Evolutionary conservation across 345 rosid genomes (phyloP), one percentile per base, ranked within the genome.

Genomic region (Camelina laxa): DNA sequence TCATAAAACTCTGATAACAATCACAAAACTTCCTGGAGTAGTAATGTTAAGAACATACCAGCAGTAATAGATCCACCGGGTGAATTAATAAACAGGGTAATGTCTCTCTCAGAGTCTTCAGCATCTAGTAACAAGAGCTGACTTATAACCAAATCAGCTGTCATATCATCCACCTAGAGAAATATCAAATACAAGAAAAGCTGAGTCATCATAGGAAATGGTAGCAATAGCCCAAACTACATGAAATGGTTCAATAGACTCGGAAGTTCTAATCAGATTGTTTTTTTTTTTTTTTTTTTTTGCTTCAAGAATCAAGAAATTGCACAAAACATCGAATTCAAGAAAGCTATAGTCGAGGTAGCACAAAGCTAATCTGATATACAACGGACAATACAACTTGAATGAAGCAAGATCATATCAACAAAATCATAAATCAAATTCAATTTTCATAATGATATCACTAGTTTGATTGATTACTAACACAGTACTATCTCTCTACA

Each of bases 21-120:
- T 42, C 15, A 42, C n/a, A 1, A 2, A 12, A 42, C n/a, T 42
- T 11, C 47, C n/a, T 5, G 8, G 20, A 47, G 50, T 47, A 47
- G 16, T n/a, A 47, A 47, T n/a, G 50, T 7, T n/a, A 47, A 47
- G 50, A 42, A 50, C 68, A 27, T 84, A 94, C 98, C 98, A 21
- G 96, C 95, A 55, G 93, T 89, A 19, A 90, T 87, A 21, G 97
- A 88, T 67, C 98, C 98, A 80, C 98, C 98, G 0, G 98, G 95
- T 24, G 97, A 89, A 79, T 94, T 89, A 74, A 91, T 94, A 57
- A 94, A 89, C 72, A 94, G 65, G 5, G 70, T 90, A 62, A 94
- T 94, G 64, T 91, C 98, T 81, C 88, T 85, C 63, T 78, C 82
- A 0, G 93, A 80, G 62, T 94, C 97, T 67, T 94, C 91, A 16